Conservation (phyloP, 2,329 filamentous ascomycete species). For the Claviceps cyperi region DNA sequence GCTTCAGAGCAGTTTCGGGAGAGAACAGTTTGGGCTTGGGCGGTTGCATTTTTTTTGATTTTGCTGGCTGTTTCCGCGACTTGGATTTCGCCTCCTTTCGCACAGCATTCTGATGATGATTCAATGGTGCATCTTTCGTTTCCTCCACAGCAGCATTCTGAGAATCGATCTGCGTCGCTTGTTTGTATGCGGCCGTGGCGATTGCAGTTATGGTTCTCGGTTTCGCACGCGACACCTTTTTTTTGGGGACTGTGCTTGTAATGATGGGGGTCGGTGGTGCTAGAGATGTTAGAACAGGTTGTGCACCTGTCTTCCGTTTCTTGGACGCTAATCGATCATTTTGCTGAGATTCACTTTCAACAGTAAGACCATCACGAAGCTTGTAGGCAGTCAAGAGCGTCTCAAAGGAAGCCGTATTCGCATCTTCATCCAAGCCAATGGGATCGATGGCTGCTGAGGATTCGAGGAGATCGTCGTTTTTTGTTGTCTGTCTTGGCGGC, state of each 20-base stretch:
- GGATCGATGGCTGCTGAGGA: slow-evolving; percentile 11
- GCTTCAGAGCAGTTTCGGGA: slow-evolving; percentile 50
- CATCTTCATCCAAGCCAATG: slow-evolving; percentile 4
- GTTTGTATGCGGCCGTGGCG: slow-evolving; percentile 55
- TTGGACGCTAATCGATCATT: not conserved
- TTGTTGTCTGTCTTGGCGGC: slow-evolving; percentile 30
- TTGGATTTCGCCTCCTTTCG: slow-evolving; percentile 19
- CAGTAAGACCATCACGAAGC: slow-evolving; percentile 13
- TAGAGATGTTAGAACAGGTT: slow-evolving; percentile 3
- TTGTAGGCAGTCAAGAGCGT: slow-evolving; percentile 29
- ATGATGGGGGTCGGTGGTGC: not conserved
- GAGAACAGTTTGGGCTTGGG: slow-evolving; percentile 46
- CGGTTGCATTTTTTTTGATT: slow-evolving; percentile 15
- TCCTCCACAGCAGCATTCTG: not conserved
- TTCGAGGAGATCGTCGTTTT: slow-evolving; percentile 17
- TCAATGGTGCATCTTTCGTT: not conserved
- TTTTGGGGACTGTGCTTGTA: slow-evolving; percentile 24
- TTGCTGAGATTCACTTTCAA: not conserved
- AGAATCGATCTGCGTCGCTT: slow-evolving; percentile 18
- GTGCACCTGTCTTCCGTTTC: not conserved
- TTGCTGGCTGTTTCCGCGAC: slow-evolving; percentile 18
- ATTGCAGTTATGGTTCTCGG: slow-evolving; percentile 63
- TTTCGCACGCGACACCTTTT: slow-evolving; percentile 51
- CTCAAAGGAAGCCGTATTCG: slow-evolving; percentile 24
- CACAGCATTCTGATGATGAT: slow-evolving; percentile 7